Base-by-base conservation (phyloP, 75 land plant species). In the Gnetum montanum region DNA sequence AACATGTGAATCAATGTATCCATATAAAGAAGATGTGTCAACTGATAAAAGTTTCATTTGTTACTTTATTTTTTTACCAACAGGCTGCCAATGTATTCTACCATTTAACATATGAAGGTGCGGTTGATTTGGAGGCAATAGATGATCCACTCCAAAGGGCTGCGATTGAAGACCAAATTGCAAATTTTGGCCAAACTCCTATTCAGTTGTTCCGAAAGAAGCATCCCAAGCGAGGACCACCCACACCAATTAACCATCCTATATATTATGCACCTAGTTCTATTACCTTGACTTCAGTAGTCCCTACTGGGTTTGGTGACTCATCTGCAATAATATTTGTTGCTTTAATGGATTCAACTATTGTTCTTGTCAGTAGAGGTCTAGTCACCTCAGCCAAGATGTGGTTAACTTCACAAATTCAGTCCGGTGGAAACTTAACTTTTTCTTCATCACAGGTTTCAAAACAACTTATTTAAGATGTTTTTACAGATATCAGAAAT, bases 41-140 rank as follows among this genome's bases (percentile, higher is more conserved):
- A n/a, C n/a, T n/a, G n/a, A n/a, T n/a, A n/a, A n/a, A n/a, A n/a
- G n/a, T n/a, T n/a, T n/a, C n/a, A n/a, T n/a, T n/a, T n/a, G n/a
- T n/a, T n/a, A n/a, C n/a, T n/a, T 58, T 20, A 26, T 15, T 53
- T 20, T 25, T 52, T 31, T 30, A 30, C 19, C 45, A 20, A 19
- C 99, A 95, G 99, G 99, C 99, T 34, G 96, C 97, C 76, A 95
- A 95, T 69, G 77, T 95, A 8, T 95, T 95, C 63, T 95, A 95
- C 57, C 77, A 95, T 72, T 71, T 95, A 43, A 95, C 99, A 7
- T 95, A 95, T 70, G 99, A 95, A 76, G 97, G 97, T 57, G 87
- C 99, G 49, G 97, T 90, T 47, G 91, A 86, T 63, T 45, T 95
- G 37, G 88, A 86, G 16, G 67, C 67, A 26, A 71, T 95, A 82